These are phyloP conservation scores for Fomes fomentarius DNA, from an alignment of 1,284 basidiomycete genomes.

Conservation along the genomic window DNA sequence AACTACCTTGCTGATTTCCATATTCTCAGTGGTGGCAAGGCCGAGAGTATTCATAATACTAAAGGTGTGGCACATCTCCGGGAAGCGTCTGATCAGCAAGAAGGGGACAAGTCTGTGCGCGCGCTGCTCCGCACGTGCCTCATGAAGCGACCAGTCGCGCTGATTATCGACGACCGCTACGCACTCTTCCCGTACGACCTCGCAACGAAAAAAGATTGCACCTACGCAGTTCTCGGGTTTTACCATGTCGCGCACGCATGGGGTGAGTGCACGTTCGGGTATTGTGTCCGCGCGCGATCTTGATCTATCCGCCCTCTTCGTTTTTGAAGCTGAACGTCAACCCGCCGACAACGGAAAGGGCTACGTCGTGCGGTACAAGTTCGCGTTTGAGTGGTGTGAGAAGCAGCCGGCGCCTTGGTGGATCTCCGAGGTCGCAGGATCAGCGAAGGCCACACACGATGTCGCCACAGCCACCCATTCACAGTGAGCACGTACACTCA, in stretches of 20 bases:
- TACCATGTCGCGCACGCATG: conserved; percentile 73
- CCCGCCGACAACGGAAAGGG: conserved; percentile 46
- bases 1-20: not conserved
- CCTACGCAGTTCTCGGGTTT: conserved; percentile 74
- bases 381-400: conserved; percentile 80
- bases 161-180: conserved; percentile 76
- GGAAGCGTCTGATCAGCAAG: conserved; percentile 61
- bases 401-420: conserved; percentile 69
- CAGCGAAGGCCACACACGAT: not conserved
- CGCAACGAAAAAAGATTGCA: conserved; percentile 43
- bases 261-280: conserved; percentile 51
- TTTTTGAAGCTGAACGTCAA: conserved; percentile 77
- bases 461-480: not conserved
- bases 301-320: too few relatives aligned
- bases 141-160: conserved; percentile 56
- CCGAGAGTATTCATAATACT: conserved; percentile 51
- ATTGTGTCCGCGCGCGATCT: too few relatives aligned
- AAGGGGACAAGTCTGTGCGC: conserved; percentile 68
- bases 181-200: conserved; percentile 71
- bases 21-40: conserved; percentile 62
- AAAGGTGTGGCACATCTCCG: conserved; percentile 42
- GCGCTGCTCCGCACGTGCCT: conserved; percentile 62
- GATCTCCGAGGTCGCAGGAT: conserved; percentile 26
- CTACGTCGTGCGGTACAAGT: conserved; percentile 70
- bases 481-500: not conserved